Evolutionary conservation across 2,329 filamentous ascomycete genomes (phyloP).

Genomic region (Apiospora koreana): DNA sequence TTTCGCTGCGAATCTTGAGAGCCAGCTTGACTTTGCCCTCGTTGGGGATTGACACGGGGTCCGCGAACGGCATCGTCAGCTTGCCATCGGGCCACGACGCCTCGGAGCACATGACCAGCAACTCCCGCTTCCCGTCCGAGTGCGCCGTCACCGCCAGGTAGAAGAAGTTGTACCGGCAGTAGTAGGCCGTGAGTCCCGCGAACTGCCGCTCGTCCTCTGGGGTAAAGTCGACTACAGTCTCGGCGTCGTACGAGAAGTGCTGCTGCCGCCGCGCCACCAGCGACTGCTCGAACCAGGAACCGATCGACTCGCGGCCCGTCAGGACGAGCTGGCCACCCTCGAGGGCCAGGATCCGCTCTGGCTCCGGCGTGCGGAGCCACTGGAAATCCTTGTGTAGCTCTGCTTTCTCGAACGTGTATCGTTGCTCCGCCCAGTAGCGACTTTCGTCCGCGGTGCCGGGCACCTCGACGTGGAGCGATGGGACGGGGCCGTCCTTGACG

Average conservation of each 20-base stretch:
- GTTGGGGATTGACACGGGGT: constrained; percentile 51
- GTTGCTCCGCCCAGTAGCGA: constrained; percentile 50
- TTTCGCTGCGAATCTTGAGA: constrained; percentile 50
- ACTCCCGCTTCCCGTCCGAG: constrained; percentile 56
- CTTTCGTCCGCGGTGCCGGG: constrained; percentile 48
- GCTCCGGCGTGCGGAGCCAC: constrained; percentile 57
- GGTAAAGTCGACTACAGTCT: constrained; percentile 54
- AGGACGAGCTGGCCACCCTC: constrained; percentile 44
- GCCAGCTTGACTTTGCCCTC: constrained; percentile 56
- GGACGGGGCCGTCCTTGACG: constrained; percentile 58
- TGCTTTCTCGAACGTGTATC: constrained; percentile 45
- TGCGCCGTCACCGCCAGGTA: constrained; percentile 61
- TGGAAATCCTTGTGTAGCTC: constrained; percentile 55
- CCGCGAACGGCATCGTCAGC: constrained; percentile 43
- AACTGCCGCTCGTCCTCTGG: constrained; percentile 62
- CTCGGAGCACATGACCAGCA: constrained; percentile 58
- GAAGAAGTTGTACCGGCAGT: constrained; percentile 66
- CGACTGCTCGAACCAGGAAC: constrained; percentile 61
- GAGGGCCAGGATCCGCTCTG: constrained; percentile 51
- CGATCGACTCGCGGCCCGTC: constrained; percentile 52
- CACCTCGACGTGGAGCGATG: constrained; percentile 53
- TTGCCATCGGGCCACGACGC: constrained; percentile 54
- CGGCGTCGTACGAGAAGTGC: constrained; percentile 63
- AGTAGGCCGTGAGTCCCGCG: constrained; percentile 62
- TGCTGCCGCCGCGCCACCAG: constrained; percentile 56